Evolutionary conservation across 1,284 basidiomycete genomes (phyloP).

Genomic region (Apiotrichum brassicae): DNA sequence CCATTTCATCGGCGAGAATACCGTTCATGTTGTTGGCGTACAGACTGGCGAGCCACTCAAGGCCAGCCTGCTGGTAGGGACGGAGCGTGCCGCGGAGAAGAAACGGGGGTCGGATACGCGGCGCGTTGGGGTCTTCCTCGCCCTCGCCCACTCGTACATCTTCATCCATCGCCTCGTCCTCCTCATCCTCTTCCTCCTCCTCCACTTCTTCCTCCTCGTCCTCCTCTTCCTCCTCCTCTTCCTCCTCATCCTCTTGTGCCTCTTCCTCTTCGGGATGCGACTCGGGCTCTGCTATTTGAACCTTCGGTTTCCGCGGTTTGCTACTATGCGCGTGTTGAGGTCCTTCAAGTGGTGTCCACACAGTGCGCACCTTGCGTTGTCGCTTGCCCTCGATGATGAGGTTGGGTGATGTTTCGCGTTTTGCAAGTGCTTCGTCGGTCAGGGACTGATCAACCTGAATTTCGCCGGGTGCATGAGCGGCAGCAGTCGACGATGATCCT

Average conservation of each 20-base stretch:
- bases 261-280: conserved; percentile 13
- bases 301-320: conserved; percentile 22
- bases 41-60: conserved; percentile 91
- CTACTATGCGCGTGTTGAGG: conserved; percentile 19
- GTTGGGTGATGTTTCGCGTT: conserved; percentile 10
- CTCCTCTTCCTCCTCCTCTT: conserved; percentile 8
- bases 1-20: conserved; percentile 78
- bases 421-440: conserved; percentile 28
- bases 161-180: conserved; percentile 41
- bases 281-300: conserved; percentile 14
- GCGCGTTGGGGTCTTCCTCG: conserved; percentile 54
- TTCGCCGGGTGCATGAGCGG: too few species aligned
- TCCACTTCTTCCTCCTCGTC: conserved; percentile 24
- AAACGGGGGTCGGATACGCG: conserved; percentile 64
- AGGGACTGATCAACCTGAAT: conserved; percentile 28
- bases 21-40: conserved; percentile 85
- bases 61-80: conserved; percentile 87
- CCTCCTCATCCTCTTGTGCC: conserved; percentile 14
- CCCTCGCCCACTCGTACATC: conserved; percentile 41
- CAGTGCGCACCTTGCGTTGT: conserved; percentile 29
- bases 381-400: conserved; percentile 36
- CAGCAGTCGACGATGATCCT: too few species aligned
- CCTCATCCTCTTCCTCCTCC: conserved; percentile 15
- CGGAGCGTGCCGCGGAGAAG: conserved; percentile 80
- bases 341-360: conserved; percentile 36